Conservation (phyloP, 305 asterid genomes). For the Rubia peregrina region DNA sequence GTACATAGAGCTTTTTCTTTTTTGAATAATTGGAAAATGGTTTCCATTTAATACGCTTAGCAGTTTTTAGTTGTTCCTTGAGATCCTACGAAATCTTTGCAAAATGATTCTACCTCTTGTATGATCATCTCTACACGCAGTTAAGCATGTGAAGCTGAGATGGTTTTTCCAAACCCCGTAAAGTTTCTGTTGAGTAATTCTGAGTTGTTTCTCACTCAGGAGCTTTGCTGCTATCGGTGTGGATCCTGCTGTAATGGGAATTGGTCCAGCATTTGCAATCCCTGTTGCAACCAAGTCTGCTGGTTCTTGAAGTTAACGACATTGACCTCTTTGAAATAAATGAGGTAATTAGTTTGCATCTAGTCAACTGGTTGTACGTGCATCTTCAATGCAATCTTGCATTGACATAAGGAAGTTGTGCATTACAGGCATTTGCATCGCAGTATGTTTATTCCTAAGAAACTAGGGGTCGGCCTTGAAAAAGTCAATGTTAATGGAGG, state of each 20-base stretch:
- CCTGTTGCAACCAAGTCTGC: slow-evolving; percentile 95
- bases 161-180: no score
- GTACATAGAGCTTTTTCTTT: background rate
- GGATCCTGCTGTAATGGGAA: slow-evolving; percentile 92
- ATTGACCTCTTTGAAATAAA: slow-evolving; percentile 78
- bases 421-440: slow-evolving; percentile 85
- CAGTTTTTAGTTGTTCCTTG: background rate
- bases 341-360: slow-evolving; percentile 44
- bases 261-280: slow-evolving; percentile 91
- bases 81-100: background rate
- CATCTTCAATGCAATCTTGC: background rate
- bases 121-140: background rate
- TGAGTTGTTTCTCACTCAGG: slow-evolving; percentile 31
- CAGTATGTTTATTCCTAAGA: slow-evolving; percentile 83
- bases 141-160: no score
- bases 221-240: slow-evolving; percentile 89
- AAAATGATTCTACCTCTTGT: background rate
- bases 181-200: background rate
- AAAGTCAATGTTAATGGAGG: slow-evolving; percentile 85
- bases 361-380: background rate
- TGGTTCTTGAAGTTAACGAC: slow-evolving; percentile 56
- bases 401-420: background rate
- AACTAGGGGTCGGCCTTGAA: slow-evolving; percentile 59
- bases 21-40: background rate
- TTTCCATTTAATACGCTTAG: background rate